Conservation (phyloP, 768 basidiomycete genomes). For the Termitomyces sp. region DNA sequence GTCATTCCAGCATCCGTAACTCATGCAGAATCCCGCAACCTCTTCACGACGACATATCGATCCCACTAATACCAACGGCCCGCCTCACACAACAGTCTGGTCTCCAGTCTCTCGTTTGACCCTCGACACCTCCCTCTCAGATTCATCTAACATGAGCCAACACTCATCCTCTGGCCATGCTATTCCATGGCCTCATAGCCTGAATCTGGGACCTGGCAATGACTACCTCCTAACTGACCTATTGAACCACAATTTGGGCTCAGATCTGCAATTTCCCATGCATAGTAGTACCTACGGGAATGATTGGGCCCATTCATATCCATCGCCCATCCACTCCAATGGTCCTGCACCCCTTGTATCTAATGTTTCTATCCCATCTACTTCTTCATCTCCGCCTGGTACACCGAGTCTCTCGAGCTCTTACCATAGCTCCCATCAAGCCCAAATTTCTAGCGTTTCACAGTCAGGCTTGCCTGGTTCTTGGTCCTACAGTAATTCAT, state of each 20-base stretch:
- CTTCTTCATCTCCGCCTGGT: slow-evolving; percentile 21
- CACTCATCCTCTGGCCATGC: slow-evolving; percentile 25
- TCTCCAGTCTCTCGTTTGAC: slow-evolving; percentile 26
- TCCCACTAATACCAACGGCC: slow-evolving; percentile 20
- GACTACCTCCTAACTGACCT: slow-evolving; percentile 14
- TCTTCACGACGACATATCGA: slow-evolving; percentile 23
- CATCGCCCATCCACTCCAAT: slow-evolving; percentile 55
- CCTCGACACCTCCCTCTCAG: slow-evolving; percentile 26
- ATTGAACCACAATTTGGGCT: slow-evolving; percentile 7
- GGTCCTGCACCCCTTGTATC: slow-evolving; percentile 58
- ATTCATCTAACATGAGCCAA: slow-evolving; percentile 22
- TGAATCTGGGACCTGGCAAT: slow-evolving; percentile 15
- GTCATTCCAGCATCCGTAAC: not conserved
- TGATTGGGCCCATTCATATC: slow-evolving; percentile 55
- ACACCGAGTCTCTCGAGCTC: slow-evolving; percentile 36
- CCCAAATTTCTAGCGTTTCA: slow-evolving; percentile 14
- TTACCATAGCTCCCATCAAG: slow-evolving; percentile 16
- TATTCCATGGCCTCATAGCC: slow-evolving; percentile 31
- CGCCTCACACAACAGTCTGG: slow-evolving; percentile 14
- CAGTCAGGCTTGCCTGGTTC: slow-evolving; percentile 19
- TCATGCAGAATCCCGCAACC: slow-evolving; percentile 21
- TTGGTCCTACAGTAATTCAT: slow-evolving; percentile 23
- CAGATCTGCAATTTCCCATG: slow-evolving; percentile 9
- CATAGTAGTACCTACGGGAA: slow-evolving; percentile 20
- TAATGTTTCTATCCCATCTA: slow-evolving; percentile 47